These are phyloP conservation scores for Hemisphaericaspora subhashii DNA, from an alignment of 1,139 yeast species.

Conservation along the genomic window DNA sequence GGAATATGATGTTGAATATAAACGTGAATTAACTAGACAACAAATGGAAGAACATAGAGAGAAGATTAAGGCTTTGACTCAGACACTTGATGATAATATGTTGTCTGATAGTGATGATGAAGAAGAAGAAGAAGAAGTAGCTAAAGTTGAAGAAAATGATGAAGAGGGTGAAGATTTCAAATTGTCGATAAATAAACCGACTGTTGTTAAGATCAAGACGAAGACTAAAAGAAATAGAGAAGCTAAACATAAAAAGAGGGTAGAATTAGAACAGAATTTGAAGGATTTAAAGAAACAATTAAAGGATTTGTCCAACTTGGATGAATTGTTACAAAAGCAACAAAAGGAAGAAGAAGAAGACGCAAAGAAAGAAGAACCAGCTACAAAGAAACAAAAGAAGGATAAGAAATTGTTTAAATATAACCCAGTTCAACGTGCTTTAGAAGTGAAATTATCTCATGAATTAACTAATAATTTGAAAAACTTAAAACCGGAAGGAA, in stretches of 20 bases:
- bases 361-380: conserved; percentile 16
- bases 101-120: conserved; percentile 35
- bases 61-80: conserved; percentile 58
- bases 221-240: conserved; percentile 73
- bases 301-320: conserved; percentile 57
- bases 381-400: conserved; percentile 24
- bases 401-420: conserved; percentile 51
- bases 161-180: conserved; percentile 30
- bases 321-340: conserved; percentile 46
- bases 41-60: conserved; percentile 60
- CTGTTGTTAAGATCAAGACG: conserved; percentile 70
- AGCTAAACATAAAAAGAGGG: conserved; percentile 61
- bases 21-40: conserved; percentile 63
- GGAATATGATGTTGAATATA: conserved; percentile 67
- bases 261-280: conserved; percentile 55
- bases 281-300: conserved; percentile 58
- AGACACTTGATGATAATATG: conserved; percentile 19
- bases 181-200: conserved; percentile 74
- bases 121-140: conserved; percentile 53
- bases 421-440: conserved; percentile 57
- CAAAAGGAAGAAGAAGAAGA: conserved; percentile 22
- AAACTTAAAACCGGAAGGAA: conserved; percentile 88
- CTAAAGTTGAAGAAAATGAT: conserved; percentile 31
- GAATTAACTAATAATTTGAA: conserved; percentile 86
- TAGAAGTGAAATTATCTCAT: conserved; percentile 87